A percentile compares a stretch with the other conserved stretches of the same genome.
phyloP scores from a whole-genome alignment of 768 basidiomycete species.

The Lactifluus hygrophoroides region DNA sequence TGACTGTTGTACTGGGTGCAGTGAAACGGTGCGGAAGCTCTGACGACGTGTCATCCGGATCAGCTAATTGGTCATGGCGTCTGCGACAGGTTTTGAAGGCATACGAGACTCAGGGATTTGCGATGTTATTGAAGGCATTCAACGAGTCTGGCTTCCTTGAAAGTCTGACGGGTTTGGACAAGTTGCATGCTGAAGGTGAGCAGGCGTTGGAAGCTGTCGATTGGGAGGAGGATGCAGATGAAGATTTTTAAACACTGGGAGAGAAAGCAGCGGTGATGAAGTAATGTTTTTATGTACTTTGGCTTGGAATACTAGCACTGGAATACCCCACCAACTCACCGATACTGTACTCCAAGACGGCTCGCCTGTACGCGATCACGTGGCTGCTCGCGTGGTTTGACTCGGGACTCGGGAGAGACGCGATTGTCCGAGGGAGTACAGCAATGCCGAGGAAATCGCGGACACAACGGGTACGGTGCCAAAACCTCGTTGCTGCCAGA shows the following conservation, averaged over 20 bases:
- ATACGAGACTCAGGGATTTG: slow-evolving; percentile 75
- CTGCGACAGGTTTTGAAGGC: slow-evolving; percentile 70
- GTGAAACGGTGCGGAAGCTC: slow-evolving; percentile 50
- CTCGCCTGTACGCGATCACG: not conserved
- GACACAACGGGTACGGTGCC: too few species aligned
- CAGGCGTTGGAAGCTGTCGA: slow-evolving; percentile 40
- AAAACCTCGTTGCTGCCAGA: too few species aligned
- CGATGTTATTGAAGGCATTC: slow-evolving; percentile 71
- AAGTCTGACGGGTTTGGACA: slow-evolving; percentile 45
- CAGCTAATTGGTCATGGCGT: not conserved
- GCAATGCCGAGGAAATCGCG: too few species aligned
- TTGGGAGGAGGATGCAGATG: slow-evolving; percentile 36
- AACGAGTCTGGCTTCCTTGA: slow-evolving; percentile 79
- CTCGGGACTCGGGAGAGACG: too few species aligned
- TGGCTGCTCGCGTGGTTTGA: too few species aligned
- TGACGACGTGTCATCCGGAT: not conserved
- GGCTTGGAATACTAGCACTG: too few species aligned
- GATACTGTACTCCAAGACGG: too few species aligned
- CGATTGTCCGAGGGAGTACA: too few species aligned
- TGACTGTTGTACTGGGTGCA: slow-evolving; percentile 85
- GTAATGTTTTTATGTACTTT: too few species aligned
- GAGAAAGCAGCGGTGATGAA: too few species aligned
- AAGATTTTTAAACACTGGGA: slow-evolving; percentile 22
- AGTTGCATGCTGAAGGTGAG: slow-evolving; percentile 46
- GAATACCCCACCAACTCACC: too few species aligned